phyloP scores from a whole-genome alignment of 495 filamentous ascomycete genomes.

The Penicillium tannophilum region DNA sequence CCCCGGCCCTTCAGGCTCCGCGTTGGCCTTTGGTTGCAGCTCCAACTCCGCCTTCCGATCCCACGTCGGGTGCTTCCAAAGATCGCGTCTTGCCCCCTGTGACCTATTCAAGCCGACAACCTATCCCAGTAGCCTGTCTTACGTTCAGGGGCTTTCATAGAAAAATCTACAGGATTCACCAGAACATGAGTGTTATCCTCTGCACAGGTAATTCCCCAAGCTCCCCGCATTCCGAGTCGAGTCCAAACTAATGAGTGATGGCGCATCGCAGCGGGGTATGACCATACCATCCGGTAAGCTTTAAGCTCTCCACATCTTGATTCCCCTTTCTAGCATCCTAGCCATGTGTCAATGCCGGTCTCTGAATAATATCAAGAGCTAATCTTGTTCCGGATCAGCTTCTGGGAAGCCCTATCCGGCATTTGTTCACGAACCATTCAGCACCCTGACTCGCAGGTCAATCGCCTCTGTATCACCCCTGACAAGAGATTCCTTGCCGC shows the following conservation, averaged over 20 bases:
- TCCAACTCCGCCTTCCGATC: neutral
- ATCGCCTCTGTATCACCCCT: constrained; percentile 95
- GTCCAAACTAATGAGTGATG: constrained; percentile 33
- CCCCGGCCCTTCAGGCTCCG: neutral
- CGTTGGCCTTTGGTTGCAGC: neutral
- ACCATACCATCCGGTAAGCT: constrained; percentile 93
- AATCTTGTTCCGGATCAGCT: constrained; percentile 51
- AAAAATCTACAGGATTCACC: neutral
- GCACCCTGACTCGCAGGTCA: constrained; percentile 96
- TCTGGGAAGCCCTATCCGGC: constrained; percentile 97
- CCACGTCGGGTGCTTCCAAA: too few species aligned
- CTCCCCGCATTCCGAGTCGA: constrained; percentile 27
- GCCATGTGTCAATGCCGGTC: neutral
- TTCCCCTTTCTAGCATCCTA: neutral
- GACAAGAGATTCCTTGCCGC: constrained; percentile 96
- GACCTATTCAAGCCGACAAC: neutral
- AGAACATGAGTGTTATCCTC: constrained; percentile 80
- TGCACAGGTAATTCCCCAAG: constrained; percentile 67
- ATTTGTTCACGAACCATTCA: constrained; percentile 98
- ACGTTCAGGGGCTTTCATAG: neutral
- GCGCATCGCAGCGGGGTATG: constrained; percentile 79
- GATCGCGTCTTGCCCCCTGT: neutral
- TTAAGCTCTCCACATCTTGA: neutral
- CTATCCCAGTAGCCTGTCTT: neutral
- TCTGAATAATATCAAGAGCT: neutral